These are phyloP conservation scores for Xeromyces bisporus DNA, from an alignment of 495 filamentous ascomycete genomes.

Conservation along the genomic window DNA sequence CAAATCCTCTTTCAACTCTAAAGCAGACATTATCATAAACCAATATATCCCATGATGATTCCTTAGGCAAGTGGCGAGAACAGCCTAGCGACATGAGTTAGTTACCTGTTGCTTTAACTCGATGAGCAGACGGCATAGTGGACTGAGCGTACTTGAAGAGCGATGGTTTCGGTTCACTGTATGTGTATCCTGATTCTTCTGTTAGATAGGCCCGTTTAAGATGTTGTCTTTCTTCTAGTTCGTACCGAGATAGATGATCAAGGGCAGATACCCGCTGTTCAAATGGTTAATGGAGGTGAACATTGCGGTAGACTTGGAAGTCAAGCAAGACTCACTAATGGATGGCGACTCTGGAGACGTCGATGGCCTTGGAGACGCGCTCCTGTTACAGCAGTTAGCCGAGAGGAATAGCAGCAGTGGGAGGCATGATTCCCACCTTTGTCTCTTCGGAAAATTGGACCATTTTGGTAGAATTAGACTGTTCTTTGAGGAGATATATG, in stretches of 20 bases:
- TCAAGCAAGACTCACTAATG: conserved; percentile 64
- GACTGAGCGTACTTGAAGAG: conserved; percentile 58
- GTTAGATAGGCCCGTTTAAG: not conserved
- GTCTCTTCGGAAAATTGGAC: conserved; percentile 93
- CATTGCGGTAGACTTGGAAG: no score
- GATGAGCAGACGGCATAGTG: not conserved
- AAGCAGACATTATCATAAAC: not conserved
- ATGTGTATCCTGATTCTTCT: conserved; percentile 51
- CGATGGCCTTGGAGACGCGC: conserved; percentile 88
- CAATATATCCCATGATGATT: not conserved
- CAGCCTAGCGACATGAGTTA: conserved; percentile 33
- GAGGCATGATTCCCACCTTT: conserved; percentile 47
- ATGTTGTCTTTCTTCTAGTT: conserved; percentile 1
- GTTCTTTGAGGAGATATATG: no score
- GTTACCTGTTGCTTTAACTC: conserved; percentile 1
- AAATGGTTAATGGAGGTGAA: no score
- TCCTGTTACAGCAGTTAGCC: conserved; percentile 39
- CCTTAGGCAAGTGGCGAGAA: conserved; percentile 50
- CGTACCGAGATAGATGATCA: conserved; percentile 94
- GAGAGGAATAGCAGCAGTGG: not conserved
- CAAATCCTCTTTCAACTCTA: conserved; percentile 3
- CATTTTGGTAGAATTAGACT: no score
- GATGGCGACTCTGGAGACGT: conserved; percentile 84
- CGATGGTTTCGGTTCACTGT: conserved; percentile 81
- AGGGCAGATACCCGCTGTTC: conserved; percentile 80